Evolutionary conservation across 2,329 filamentous ascomycete species (phyloP), one percentile per base, ranked within the genome.

Genomic region (Monascus ruber): DNA sequence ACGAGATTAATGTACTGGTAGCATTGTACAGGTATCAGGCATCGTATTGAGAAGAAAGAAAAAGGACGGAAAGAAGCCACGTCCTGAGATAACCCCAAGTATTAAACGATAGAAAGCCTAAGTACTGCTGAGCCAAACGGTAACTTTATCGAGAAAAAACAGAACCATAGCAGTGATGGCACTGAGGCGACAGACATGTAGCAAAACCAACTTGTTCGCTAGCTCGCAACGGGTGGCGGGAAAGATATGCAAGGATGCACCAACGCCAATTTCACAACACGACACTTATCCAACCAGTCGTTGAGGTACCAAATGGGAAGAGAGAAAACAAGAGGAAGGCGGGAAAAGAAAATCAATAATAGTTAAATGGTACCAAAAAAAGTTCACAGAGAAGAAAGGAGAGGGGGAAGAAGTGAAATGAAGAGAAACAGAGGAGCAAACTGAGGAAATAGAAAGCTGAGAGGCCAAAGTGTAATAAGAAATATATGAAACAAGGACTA

Each of bases 401-500:
- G 46, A 52, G 43, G 42, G 47, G 38, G 43, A 47, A 42, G 47
- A 47, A 28, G 28, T 37, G 31, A 27, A 47, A 45, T 45, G 44
- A 17, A 17, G 17, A 17, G 17, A 17, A 17, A 17, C 17, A 17
- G 17, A 17, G 17, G 17, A 17, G 17, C 17, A 17, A 17, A 17
- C 17, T 17, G 17, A 17, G 17, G 17, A 17, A 17, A 17, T 17
- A 17, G 17, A 3, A 17, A 17, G 17, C 17, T 17, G 17, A 17
- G 17, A 17, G 17, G 17, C 17, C 17, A 17, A 17, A 17, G 17
- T 17, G 17, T 17, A 17, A 17, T 46, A 53, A 42, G 50, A 56
- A 58, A 60, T 59, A 50, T 61, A 61, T 57, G 54, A 53, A 51
- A 59, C 17, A 17, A 17, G 17, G 17, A 50, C 52, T 59, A 56